Percentiles rank a stretch among this genome's conserved stretches.
phyloP scores from a whole-genome alignment of 306 rosid genomes.

The Inga laurina region DNA sequence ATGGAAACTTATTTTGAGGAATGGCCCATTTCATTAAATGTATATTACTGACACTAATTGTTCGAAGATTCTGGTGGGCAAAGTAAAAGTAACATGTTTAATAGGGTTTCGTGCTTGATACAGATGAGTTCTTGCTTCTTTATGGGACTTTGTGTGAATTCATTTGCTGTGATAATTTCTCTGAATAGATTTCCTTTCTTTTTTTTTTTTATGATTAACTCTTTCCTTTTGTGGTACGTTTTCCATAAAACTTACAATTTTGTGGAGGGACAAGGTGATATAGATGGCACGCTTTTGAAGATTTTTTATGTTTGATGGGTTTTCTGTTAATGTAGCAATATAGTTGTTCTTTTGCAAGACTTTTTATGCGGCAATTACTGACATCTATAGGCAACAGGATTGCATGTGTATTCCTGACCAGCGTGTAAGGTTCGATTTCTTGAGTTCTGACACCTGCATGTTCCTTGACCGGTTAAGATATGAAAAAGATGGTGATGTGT shows the following conservation, averaged over 20 bases:
- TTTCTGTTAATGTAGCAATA: neutral
- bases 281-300: neutral
- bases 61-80: neutral
- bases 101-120: neutral
- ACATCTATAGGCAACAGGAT: constrained; percentile 2
- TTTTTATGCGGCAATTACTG: neutral
- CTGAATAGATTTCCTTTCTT: neutral
- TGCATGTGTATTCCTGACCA: neutral
- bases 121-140: neutral
- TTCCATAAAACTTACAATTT: neutral
- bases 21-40: neutral
- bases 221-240: neutral
- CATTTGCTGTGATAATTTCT: neutral
- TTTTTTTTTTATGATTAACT: neutral
- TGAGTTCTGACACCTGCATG: neutral
- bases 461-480: neutral
- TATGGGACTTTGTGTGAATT: neutral
- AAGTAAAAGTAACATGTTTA: neutral
- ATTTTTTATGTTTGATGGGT: neutral
- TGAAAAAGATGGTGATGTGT: neutral
- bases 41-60: neutral
- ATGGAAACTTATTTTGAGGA: neutral
- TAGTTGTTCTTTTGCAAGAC: neutral
- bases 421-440: neutral
- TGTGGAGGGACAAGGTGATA: neutral